Evolutionary conservation across 2,329 filamentous ascomycete species (phyloP).

Genomic region (Ophiostoma ips): DNA sequence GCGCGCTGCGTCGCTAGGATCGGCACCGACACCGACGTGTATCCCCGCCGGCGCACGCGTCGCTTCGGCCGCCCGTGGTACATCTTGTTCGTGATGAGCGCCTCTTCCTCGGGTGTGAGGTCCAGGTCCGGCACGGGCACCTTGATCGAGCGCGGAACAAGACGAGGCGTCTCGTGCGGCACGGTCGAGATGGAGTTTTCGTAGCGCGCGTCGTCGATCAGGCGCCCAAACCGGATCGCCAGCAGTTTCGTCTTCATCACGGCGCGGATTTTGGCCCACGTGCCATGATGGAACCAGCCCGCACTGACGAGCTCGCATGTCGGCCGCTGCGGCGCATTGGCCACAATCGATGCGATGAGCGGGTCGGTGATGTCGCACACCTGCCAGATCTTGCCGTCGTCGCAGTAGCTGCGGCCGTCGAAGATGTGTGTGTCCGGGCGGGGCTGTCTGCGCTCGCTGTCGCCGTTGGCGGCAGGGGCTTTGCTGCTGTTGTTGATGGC

Average conservation of each 20-base stretch:
- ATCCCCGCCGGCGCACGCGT: constrained; percentile 9
- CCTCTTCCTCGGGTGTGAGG: constrained; percentile 23
- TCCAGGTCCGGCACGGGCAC: constrained; percentile 26
- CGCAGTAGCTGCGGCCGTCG: constrained; percentile 59
- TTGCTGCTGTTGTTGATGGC: neutral
- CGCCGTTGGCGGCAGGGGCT: neutral
- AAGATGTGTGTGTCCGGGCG: constrained; percentile 56
- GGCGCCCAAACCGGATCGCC: constrained; percentile 44
- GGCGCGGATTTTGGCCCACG: constrained; percentile 69
- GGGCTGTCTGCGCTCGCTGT: neutral
- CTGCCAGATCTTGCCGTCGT: constrained; percentile 87
- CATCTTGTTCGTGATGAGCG: constrained; percentile 8
- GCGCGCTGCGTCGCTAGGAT: constrained; percentile 4
- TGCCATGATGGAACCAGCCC: constrained; percentile 75
- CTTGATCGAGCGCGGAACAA: constrained; percentile 19
- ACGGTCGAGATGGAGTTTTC: constrained; percentile 21
- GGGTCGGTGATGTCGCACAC: constrained; percentile 84
- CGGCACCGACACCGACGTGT: constrained; percentile 12
- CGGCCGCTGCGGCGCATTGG: constrained; percentile 43
- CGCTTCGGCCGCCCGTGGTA: constrained; percentile 11
- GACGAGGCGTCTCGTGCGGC: constrained; percentile 21
- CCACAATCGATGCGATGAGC: constrained; percentile 51
- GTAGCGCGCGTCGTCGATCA: constrained; percentile 29
- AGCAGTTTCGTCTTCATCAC: constrained; percentile 81
- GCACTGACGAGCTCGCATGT: constrained; percentile 48